phyloP scores from a whole-genome alignment of 2,329 filamentous ascomycete genomes.

The Aspergillus brasiliensis region DNA sequence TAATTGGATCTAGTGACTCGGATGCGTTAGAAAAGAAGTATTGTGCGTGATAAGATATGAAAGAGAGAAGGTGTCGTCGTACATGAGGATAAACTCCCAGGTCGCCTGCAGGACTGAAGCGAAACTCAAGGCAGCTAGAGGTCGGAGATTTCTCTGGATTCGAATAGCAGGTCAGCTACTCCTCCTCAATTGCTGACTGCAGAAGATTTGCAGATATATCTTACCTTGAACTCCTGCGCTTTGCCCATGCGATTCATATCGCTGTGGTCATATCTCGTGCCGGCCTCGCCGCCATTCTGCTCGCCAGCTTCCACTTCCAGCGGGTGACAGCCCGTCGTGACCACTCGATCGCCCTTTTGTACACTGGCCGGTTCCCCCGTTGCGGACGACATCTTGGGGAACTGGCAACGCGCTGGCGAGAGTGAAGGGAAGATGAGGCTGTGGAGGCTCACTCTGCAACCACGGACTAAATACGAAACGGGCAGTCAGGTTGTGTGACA shows the following conservation, averaged over 20 bases:
- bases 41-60: background rate
- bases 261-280: constrained; percentile 24
- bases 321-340: background rate
- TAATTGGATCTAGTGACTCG: constrained; percentile 21
- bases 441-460: background rate
- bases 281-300: constrained; percentile 2
- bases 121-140: constrained; percentile 38
- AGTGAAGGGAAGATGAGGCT: background rate
- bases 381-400: background rate
- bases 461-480: background rate
- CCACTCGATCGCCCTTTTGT: constrained; percentile 2
- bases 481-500: background rate
- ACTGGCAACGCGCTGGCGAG: background rate
- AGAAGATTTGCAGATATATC: background rate
- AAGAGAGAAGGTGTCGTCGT: constrained; percentile 8
- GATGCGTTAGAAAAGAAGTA: background rate
- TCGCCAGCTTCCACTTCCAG: constrained; percentile 10
- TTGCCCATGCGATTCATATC: constrained; percentile 38
- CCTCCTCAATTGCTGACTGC: background rate
- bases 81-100: constrained; percentile 41
- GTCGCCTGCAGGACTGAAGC: constrained; percentile 39
- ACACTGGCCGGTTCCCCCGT: background rate
- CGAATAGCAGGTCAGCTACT: background rate
- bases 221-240: constrained; percentile 32
- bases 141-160: constrained; percentile 34